Evolutionary conservation across 371 early-diverging fungal species (phyloP).

Genomic region (Apophysomyces sp.): DNA sequence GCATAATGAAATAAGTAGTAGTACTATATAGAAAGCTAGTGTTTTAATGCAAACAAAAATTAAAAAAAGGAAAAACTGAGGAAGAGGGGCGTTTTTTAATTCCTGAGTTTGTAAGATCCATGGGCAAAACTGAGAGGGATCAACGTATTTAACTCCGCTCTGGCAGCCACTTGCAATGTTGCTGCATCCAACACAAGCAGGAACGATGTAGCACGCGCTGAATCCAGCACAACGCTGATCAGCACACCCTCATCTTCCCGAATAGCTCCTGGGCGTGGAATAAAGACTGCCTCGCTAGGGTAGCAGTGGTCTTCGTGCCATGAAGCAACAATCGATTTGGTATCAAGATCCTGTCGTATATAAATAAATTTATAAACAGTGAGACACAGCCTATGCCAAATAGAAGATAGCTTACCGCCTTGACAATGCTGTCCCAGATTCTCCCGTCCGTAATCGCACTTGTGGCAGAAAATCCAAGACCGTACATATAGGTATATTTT

Average conservation of each 20-base stretch:
- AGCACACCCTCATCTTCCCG: constrained; percentile 69
- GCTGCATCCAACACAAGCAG: constrained; percentile 71
- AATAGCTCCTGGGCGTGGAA: constrained; percentile 46
- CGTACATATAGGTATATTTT: constrained; percentile 68
- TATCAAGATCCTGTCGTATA: constrained; percentile 26
- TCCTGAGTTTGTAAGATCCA: constrained; percentile 30
- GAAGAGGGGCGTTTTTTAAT: background rate
- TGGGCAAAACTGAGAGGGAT: constrained; percentile 69
- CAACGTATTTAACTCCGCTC: constrained; percentile 60
- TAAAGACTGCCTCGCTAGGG: constrained; percentile 75
- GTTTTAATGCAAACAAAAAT: background rate
- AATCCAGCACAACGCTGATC: constrained; percentile 72
- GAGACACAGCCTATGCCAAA: background rate
- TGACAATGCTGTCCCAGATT: constrained; percentile 71
- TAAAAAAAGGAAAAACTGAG: background rate
- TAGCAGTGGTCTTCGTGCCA: constrained; percentile 68
- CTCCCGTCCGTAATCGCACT: constrained; percentile 36
- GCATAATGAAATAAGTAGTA: background rate
- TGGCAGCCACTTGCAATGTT: constrained; percentile 60
- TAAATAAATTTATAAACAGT: background rate
- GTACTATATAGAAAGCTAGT: background rate
- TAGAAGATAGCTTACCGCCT: constrained; percentile 43
- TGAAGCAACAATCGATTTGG: constrained; percentile 24
- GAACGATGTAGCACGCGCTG: constrained; percentile 63
- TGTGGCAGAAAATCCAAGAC: constrained; percentile 54